phyloP scores from a whole-genome alignment of 208 protist species.

The Wallacemonas sp. region DNA sequence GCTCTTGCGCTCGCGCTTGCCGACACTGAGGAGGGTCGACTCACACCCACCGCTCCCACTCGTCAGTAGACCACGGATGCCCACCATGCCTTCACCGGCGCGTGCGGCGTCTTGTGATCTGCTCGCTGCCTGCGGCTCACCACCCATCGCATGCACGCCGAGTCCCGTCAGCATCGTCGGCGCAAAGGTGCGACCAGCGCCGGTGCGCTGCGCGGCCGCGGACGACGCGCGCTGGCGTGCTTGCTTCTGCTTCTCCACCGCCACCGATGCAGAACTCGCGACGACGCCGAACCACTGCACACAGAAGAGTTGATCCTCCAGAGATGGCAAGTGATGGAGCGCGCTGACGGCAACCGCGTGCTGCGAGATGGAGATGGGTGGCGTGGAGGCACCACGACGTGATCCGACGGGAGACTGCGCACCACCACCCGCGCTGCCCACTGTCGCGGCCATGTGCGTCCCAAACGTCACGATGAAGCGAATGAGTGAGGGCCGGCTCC shows the following conservation, averaged over 20 bases:
- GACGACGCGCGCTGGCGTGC: too few relatives aligned
- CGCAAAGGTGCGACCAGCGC: too few relatives aligned
- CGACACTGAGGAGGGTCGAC: slow-evolving; percentile 17
- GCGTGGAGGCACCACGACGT: too few relatives aligned
- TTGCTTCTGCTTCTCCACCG: neutral
- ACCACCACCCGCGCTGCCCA: neutral
- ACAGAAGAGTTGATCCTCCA: slow-evolving; percentile 16
- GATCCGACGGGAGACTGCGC: too few relatives aligned
- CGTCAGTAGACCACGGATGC: slow-evolving; percentile 3
- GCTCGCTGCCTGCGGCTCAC: too few relatives aligned
- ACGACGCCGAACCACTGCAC: slow-evolving; percentile 12
- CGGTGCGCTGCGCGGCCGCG: too few relatives aligned
- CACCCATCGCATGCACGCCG: too few relatives aligned
- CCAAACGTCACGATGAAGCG: neutral
- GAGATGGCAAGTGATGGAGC: slow-evolving; percentile 9
- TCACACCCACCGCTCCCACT: slow-evolving; percentile 8
- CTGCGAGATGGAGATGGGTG: too few relatives aligned
- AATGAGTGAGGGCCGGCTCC: slow-evolving; percentile 5
- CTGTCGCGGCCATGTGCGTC: neutral
- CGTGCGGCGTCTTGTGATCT: too few relatives aligned
- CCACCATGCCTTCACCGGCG: neutral
- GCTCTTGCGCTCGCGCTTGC: slow-evolving; percentile 27
- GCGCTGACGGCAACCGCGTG: neutral
- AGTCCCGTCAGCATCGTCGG: too few relatives aligned
- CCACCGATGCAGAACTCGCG: neutral